phyloP scores from a whole-genome alignment of 331 rosid genomes.

The Phaseolus coccineus region DNA sequence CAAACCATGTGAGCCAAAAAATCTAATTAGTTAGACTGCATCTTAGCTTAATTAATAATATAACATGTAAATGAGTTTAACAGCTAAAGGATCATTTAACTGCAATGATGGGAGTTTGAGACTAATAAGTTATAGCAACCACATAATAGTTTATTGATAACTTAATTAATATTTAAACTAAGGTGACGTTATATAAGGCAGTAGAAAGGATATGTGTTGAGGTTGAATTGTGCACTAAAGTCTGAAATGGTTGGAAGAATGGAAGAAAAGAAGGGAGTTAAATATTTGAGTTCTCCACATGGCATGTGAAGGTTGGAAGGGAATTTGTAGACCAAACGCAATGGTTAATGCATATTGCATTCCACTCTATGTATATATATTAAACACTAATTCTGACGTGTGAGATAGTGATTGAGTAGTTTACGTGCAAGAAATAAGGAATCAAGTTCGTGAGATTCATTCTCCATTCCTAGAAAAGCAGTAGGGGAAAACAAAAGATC shows the following conservation, averaged over 20 bases:
- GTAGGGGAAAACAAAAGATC: neutral
- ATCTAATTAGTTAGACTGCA: too few species aligned
- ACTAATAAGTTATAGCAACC: too few species aligned
- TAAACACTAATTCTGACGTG: constrained; percentile 9
- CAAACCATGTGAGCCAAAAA: too few species aligned
- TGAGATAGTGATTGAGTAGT: constrained; percentile 22
- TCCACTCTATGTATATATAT: neutral
- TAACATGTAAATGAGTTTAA: too few species aligned
- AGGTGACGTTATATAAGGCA: neutral
- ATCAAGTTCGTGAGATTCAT: constrained; percentile 26
- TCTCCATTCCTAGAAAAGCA: neutral
- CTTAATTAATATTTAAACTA: neutral
- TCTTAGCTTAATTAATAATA: too few species aligned
- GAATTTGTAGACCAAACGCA: constrained; percentile 39
- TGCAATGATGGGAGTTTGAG: too few species aligned
- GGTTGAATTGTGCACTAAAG: constrained; percentile 16
- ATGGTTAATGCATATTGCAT: constrained; percentile 23
- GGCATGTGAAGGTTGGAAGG: constrained; percentile 26
- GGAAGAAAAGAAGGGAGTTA: neutral
- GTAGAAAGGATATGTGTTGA: neutral
- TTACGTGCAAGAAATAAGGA: constrained; percentile 40
- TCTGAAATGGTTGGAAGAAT: constrained; percentile 23
- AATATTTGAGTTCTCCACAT: constrained; percentile 6
- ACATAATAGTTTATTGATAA: neutral
- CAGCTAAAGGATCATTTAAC: too few species aligned